Evolutionary conservation across 2,329 filamentous ascomycete species (phyloP).

Genomic region (Beauveria sp.): DNA sequence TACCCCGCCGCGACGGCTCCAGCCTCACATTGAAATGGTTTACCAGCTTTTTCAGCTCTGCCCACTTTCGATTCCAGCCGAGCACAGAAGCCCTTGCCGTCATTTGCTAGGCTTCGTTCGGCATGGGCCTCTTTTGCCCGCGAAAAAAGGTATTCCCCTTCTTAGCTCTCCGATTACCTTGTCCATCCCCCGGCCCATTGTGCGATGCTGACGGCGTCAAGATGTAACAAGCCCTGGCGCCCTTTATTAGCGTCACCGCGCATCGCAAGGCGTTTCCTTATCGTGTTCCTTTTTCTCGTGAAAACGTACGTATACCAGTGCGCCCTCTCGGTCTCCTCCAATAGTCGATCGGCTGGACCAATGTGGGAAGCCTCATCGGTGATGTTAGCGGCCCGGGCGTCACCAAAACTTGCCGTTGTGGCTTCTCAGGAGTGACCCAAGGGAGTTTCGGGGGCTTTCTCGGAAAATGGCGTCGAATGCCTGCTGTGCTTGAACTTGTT

Average conservation of each 20-base stretch:
- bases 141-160: background rate
- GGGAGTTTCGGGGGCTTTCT: background rate
- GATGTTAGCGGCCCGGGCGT: background rate
- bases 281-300: background rate
- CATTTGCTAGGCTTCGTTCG: background rate
- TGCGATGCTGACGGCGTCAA: background rate
- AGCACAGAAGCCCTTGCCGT: background rate
- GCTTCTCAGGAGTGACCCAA: background rate
- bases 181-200: background rate
- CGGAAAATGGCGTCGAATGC: background rate
- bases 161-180: background rate
- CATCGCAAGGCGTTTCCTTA: background rate
- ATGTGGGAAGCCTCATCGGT: background rate
- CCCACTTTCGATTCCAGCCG: background rate
- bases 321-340: background rate
- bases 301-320: background rate
- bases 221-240: background rate
- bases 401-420: background rate
- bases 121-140: background rate
- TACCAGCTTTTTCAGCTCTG: background rate
- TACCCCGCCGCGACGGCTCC: background rate
- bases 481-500: background rate
- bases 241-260: background rate
- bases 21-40: background rate
- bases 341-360: background rate